Percentiles rank a stretch among this genome's conserved stretches.
Evolutionary conservation across 1,284 basidiomycete species (phyloP).

Genomic region (Papiliotrema flavescens): DNA sequence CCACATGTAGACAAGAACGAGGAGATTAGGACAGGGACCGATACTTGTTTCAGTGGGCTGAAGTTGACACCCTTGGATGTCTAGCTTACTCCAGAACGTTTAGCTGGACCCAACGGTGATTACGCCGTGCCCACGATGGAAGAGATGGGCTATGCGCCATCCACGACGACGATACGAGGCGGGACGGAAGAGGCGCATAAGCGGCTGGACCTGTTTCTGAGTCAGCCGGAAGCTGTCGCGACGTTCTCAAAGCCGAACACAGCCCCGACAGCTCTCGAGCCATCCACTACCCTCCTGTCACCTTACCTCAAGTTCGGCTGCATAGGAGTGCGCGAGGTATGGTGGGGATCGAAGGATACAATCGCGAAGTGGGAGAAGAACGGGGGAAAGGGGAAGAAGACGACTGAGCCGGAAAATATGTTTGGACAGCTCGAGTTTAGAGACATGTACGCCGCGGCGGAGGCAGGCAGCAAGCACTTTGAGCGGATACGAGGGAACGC

Average conservation of each 20-base stretch:
- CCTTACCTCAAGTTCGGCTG: constrained; percentile 56
- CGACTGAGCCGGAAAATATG: constrained; percentile 45
- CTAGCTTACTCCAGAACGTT: constrained; percentile 36
- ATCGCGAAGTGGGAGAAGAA: constrained; percentile 33
- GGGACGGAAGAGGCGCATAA: constrained; percentile 53
- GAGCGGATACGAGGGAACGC: constrained; percentile 50
- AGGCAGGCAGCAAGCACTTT: constrained; percentile 48
- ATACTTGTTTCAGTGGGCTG: constrained; percentile 39
- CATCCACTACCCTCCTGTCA: constrained; percentile 50
- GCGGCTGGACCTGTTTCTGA: constrained; percentile 48
- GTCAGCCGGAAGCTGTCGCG: constrained; percentile 47
- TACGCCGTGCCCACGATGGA: constrained; percentile 54
- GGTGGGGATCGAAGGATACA: constrained; percentile 47
- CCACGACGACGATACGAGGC: constrained; percentile 52
- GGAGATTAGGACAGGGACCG: constrained; percentile 28
- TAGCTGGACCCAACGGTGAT: constrained; percentile 46
- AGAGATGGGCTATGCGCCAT: constrained; percentile 50
- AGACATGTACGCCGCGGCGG: constrained; percentile 53
- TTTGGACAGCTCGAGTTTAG: constrained; percentile 50
- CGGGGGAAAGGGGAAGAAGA: constrained; percentile 25
- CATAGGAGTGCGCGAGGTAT: constrained; percentile 50
- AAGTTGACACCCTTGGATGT: neutral
- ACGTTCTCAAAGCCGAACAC: constrained; percentile 56
- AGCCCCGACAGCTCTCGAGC: constrained; percentile 50
- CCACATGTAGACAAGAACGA: constrained; percentile 39